Evolutionary conservation across 768 basidiomycete genomes (phyloP).

Genomic region (Leucocoprinus birnbaumii): DNA sequence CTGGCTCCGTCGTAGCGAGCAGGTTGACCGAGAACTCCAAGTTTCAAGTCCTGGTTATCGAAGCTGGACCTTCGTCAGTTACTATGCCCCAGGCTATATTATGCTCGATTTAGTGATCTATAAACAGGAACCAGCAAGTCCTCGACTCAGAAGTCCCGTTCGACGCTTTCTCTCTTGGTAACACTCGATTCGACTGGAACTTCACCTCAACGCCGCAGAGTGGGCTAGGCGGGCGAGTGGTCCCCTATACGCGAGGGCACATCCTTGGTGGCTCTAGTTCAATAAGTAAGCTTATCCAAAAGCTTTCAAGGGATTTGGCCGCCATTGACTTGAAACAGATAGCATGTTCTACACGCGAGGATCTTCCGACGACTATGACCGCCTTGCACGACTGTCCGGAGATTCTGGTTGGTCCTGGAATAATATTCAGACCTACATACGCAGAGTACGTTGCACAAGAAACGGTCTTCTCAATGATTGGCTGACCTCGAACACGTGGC

Average conservation of each 20-base stretch:
- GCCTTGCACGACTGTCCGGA: slow-evolving; percentile 17
- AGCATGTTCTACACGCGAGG: slow-evolving; percentile 24
- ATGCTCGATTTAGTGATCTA: background rate
- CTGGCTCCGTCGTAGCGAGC: slow-evolving; percentile 23
- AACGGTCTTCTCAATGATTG: background rate
- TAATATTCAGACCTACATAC: slow-evolving; percentile 19
- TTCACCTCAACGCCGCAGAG: slow-evolving; percentile 25
- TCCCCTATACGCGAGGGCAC: slow-evolving; percentile 22
- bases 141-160: slow-evolving; percentile 15
- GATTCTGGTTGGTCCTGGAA: slow-evolving; percentile 29
- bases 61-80: slow-evolving; percentile 25
- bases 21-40: slow-evolving; percentile 23
- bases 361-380: slow-evolving; percentile 19
- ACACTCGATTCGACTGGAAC: slow-evolving; percentile 25
- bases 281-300: slow-evolving; percentile 18
- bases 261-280: slow-evolving; percentile 26
- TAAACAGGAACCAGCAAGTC: slow-evolving; percentile 15
- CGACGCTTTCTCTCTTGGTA: slow-evolving; percentile 7
- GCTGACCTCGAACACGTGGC: slow-evolving; percentile 2
- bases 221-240: slow-evolving; percentile 17
- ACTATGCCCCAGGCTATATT: background rate
- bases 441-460: slow-evolving; percentile 16
- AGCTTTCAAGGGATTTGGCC: background rate
- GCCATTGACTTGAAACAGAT: slow-evolving; percentile 13
- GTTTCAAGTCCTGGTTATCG: slow-evolving; percentile 23